These are phyloP conservation scores for Trichosanthes cucumerina DNA, from an alignment of 306 rosid species.

Conservation along the genomic window DNA sequence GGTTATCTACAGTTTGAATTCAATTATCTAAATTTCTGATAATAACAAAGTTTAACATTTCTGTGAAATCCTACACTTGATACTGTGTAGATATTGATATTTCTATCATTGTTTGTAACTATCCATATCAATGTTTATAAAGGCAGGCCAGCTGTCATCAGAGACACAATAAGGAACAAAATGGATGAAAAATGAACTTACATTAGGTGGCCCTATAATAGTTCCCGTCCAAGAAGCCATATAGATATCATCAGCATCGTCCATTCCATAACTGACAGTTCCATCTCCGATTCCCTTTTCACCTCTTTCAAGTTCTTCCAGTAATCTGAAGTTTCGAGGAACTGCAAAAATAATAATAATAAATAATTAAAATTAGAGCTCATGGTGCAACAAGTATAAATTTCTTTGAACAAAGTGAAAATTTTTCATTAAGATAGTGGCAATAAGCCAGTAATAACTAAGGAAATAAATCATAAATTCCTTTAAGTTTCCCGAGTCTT, in stretches of 20 bases:
- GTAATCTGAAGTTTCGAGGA: constrained; percentile 89
- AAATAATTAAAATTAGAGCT: background rate
- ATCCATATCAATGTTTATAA: background rate
- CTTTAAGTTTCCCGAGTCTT: background rate
- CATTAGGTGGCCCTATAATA: constrained; percentile 88
- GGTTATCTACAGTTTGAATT: background rate
- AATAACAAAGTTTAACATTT: background rate
- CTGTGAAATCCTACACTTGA: background rate
- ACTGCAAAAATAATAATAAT: constrained; percentile 24
- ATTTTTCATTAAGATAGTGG: background rate
- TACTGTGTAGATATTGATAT: background rate
- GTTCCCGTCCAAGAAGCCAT: constrained; percentile 99
- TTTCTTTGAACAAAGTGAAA: background rate
- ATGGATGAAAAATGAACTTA: constrained; percentile 24
- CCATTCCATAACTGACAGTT: constrained; percentile 99
- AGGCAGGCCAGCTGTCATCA: background rate
- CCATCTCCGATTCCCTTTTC: constrained; percentile 99
- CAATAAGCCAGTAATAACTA: background rate
- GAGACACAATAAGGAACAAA: background rate
- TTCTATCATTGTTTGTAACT: background rate
- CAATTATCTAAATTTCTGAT: background rate
- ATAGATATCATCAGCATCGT: constrained; percentile 87
- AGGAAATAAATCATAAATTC: background rate
- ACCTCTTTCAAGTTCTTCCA: constrained; percentile 99
- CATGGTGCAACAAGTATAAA: background rate